A percentile compares a stretch with the other conserved stretches of the same genome.
Evolutionary conservation across 139 green algal species (phyloP).

Genomic region (Chlorella sorokiniana): DNA sequence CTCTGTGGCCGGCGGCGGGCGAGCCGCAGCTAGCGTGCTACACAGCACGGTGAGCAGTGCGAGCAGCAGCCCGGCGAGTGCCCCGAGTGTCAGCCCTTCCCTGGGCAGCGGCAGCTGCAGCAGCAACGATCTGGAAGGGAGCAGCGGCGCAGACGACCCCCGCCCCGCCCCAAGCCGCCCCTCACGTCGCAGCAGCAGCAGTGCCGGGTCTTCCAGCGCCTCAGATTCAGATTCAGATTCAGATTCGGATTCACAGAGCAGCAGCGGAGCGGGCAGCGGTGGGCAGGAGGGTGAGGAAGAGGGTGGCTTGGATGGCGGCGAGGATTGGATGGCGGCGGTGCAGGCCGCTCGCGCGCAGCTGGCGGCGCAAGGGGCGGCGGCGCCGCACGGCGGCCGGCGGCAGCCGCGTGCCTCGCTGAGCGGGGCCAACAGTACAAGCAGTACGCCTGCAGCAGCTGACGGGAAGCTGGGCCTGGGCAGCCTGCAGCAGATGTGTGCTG

Average conservation of each 20-base stretch:
- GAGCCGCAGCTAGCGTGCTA: no score
- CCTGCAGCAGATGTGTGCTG: conserved; percentile 5
- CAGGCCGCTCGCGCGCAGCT: not conserved
- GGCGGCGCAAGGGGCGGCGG: not conserved
- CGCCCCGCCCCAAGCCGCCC: not conserved
- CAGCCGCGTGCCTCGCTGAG: not conserved
- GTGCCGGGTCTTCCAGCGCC: not conserved
- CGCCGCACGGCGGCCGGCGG: not conserved
- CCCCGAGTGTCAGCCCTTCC: no score
- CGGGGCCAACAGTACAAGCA: not conserved
- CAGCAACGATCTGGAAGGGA: not conserved
- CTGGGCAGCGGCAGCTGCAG: not conserved
- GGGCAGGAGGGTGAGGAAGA: not conserved
- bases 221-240: not conserved
- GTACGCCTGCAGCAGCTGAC: not conserved
- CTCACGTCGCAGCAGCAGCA: not conserved
- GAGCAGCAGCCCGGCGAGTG: no score
- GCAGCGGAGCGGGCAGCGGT: not conserved
- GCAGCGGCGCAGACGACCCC: not conserved
- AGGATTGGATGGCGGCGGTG: conserved; percentile 6
- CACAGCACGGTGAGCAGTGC: no score
- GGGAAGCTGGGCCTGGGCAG: not conserved
- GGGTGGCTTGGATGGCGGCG: not conserved
- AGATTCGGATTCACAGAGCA: not conserved
- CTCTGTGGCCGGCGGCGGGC: no score